Evolutionary conservation across 108 stramenopile genomes (phyloP), one percentile per base, ranked within the genome.

Genomic region (Skeletonema costatum): DNA sequence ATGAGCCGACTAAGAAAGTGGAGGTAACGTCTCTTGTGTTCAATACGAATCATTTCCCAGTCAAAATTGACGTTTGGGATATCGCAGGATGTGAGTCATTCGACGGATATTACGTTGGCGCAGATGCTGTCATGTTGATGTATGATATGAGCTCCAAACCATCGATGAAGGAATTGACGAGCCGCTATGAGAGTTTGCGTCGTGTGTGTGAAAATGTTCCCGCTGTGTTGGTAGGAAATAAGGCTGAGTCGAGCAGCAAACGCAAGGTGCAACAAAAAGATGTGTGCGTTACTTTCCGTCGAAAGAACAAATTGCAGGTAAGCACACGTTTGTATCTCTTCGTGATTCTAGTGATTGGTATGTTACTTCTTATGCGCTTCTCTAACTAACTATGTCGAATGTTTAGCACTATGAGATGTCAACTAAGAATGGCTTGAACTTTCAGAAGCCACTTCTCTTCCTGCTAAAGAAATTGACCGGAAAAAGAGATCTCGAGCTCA

Each of bases 61-160:
- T 96, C 85, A 87, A 89, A 56, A 88, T 94, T 85, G 93, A 94
- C 68, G 88, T 94, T 41, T 96, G 95, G 95, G 93, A 94, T 61
- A 91, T 91, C 5, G 93, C 93, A 21, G 95, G 95, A 16, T 91
- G 89, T 42, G 92, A 89, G 12, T 87, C 88, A 17, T 85, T 96
- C 21, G 95, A 96, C 66, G 93, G 86, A 25, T 82, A 82, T 66
- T 85, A 73, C 87, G 92, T 95, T 69, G 84, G 89, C 58, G 92
- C 90, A 5, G 83, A 96, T 64, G 92, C 89, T 64, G 92, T 89
- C 58, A 93, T 96, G 65, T 92, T 96, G 83, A 92, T 92, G 91
- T 90, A 87, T 67, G 89, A 90, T 48, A 77, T 90, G n/a, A 88
- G 80, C 29, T 67, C 71, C 63, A 87, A 91, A n/a, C 87, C 89